phyloP scores from a whole-genome alignment of 371 early-diverging fungal genomes.

The Lichtheimia ornata region DNA sequence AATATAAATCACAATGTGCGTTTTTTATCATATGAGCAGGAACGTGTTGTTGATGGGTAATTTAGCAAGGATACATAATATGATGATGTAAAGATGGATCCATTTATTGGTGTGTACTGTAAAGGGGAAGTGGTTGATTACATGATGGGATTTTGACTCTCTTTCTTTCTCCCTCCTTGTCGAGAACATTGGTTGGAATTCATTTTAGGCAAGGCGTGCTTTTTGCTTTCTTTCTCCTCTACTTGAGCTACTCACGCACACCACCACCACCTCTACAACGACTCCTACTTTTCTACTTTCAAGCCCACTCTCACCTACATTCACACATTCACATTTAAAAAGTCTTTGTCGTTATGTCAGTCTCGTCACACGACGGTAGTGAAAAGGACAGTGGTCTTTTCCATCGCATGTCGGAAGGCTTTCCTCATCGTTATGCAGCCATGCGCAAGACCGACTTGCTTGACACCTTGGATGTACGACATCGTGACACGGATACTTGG shows the following conservation, averaged over 20 bases:
- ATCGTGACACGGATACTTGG: slow-evolving; percentile 52
- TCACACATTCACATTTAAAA: neutral
- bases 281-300: neutral
- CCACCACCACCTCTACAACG: neutral
- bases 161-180: no score
- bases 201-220: no score
- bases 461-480: slow-evolving; percentile 40
- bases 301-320: neutral
- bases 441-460: slow-evolving; percentile 53
- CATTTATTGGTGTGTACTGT: no score
- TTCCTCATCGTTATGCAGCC: slow-evolving; percentile 36
- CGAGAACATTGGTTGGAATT: no score
- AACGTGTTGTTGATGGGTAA: no score
- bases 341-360: slow-evolving; percentile 36
- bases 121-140: no score
- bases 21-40: no score
- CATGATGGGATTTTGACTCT: no score
- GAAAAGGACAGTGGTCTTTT: slow-evolving; percentile 38
- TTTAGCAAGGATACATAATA: no score
- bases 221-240: no score
- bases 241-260: neutral
- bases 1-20: no score
- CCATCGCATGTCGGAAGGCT: slow-evolving; percentile 33
- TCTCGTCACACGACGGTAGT: slow-evolving; percentile 52
- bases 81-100: no score